A percentile compares a stretch with the other conserved stretches of the same genome.
Conservation (phyloP, 208 protist species). For the Wallacemonas sp. region DNA sequence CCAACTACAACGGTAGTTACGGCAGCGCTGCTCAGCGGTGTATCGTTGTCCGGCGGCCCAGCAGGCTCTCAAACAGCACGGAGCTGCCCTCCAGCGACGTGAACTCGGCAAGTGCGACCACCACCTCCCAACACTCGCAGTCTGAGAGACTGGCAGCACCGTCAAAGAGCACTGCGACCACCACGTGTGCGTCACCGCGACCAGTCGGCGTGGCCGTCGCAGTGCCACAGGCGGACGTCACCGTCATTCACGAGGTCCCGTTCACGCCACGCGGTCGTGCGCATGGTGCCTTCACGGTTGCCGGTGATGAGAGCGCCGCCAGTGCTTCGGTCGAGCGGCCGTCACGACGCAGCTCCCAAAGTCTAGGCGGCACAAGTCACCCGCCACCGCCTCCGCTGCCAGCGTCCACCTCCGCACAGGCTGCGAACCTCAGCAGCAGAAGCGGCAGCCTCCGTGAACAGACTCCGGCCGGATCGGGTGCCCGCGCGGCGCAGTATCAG, state of each 20-base stretch:
- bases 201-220: background rate
- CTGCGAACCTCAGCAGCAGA: background rate
- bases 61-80: background rate
- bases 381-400: background rate
- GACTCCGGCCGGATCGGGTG: background rate
- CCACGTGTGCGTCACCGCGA: background rate
- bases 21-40: no score
- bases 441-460: background rate
- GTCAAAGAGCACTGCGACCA: background rate
- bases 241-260: background rate
- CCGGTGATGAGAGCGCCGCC: slow-evolving; percentile 1
- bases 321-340: background rate
- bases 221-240: background rate
- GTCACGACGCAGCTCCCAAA: background rate
- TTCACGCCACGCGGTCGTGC: slow-evolving; percentile 1
- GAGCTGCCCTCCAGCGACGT: background rate
- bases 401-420: no score
- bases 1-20: no score
- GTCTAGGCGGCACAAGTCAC: background rate
- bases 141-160: background rate
- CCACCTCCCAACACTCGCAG: background rate
- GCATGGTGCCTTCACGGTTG: slow-evolving; percentile 3
- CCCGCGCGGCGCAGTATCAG: slow-evolving; percentile 5
- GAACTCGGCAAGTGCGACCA: background rate
- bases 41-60: background rate